Evolutionary conservation across 2,329 filamentous ascomycete genomes (phyloP), one percentile per base, ranked within the genome.

Genomic region (Parastagonospora avenae): DNA sequence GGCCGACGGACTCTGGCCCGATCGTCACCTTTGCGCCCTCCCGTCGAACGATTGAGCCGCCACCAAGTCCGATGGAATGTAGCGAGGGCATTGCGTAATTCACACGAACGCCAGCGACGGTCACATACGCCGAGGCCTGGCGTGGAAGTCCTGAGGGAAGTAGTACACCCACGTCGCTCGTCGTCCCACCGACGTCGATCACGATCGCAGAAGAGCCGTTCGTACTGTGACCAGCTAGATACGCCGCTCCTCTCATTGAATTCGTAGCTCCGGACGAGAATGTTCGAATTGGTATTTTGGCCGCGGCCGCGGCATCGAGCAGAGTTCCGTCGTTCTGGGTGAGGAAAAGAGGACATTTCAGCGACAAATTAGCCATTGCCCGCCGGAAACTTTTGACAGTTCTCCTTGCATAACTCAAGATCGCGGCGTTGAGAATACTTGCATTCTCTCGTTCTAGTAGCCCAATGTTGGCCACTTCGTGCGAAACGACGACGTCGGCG

Each of bases 251-350:
- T 33, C 48, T 50, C 84, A 48, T 81, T 8, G 10, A 85, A 62
- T 88, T 88, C 0, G 85, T 87, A 2, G 85, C 82, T 0, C 85
- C 85, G 33, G 80, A 84, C 0, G 82, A 83, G 58, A 88, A 87
- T 0, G 83, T 86, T 41, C 80, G 74, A 42, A 87, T 85, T 0
- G 85, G 85, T 19, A 85, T 71, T 12, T 76, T 72, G 0, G 82
- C 78, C 1, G 85, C 85, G 4, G 48, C 39, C 12, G 77, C 76
- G 0, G 79, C 82, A 5, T 80, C 78, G 6, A 85, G 70, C 2
- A 88, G 75, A 0, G 84, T 87, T 1, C 85, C 85, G 56, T 87
- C 85, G 42, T 88, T 88, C 58, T 86, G 81, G 0, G 84, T 85
- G 33, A 88, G 75, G 53, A 85, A 87, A 0, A 85, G 76, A 0